Evolutionary conservation across 2,329 filamentous ascomycete genomes (phyloP), one percentile per base, ranked within the genome.

Genomic region (Talaromyces sp.): DNA sequence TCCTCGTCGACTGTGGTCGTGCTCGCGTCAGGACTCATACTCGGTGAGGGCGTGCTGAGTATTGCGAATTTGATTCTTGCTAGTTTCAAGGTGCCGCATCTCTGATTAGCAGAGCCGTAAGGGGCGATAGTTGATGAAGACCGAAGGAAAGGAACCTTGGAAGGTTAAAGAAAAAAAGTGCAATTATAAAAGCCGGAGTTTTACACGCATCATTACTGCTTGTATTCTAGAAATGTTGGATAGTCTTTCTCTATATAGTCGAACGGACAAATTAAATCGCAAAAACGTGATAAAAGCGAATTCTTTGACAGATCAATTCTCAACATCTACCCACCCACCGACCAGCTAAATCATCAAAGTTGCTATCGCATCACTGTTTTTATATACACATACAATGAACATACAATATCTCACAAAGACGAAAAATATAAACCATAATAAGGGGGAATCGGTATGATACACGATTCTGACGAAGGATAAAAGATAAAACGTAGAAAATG

Each of bases 1-100:
- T 73, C 77, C 8, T 77, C 76, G 8, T 79, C 93, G 4, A 89
- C 89, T 0, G 85, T 98, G 62, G 93, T 98, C 69, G 89, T 98
- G n/a, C 80, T 98, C 45, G 94, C 95, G 0, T 89, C 86, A 65
- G 95, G 95, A 0, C 87, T 98, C 67, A 97, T 99, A 68, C 82
- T 99, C 8, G 93, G 94, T 0, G 94, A 98, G 76, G 94, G 94
- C 0, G 87, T 98, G 69, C 81, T 97, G 68, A 97, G 93, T 74
- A 97, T 99, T 72, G 85, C 95, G 31, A 98, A 97, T 74, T 78
- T 99, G 63, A 80, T 90, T 9, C 81, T 99, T 73, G 92, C 96
- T 64, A 93, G 90, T 75, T 81, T 88, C 10, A 79, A 83, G 3
- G 90, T 96, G 64, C 90, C 92, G 60, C 92, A 95, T 82, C 79